These are phyloP conservation scores for Sporormia fimetaria DNA, from an alignment of 495 filamentous ascomycete genomes.

Conservation along the genomic window DNA sequence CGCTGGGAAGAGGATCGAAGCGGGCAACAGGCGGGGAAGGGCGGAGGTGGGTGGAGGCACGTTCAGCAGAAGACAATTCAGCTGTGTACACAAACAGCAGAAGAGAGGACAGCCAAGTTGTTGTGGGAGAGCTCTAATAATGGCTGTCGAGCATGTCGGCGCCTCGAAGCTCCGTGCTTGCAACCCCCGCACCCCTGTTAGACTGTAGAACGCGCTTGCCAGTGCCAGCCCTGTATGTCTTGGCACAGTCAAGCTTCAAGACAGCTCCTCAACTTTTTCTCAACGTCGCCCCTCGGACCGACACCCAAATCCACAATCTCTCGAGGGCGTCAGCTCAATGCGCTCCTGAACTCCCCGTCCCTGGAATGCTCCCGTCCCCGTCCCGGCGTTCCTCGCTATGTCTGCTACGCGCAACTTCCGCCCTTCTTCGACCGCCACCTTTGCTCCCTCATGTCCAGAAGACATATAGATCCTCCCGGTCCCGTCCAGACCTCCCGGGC, in stretches of 20 bases:
- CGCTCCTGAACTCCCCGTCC: no score
- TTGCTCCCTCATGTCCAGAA: constrained; percentile 12
- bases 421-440: neutral
- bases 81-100: no score
- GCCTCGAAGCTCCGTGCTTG: no score
- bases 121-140: neutral
- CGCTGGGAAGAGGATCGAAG: neutral
- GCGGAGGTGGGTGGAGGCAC: neutral
- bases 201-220: no score
- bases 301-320: neutral
- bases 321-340: neutral
- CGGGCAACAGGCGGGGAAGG: neutral
- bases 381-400: constrained; percentile 14
- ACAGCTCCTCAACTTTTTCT: no score
- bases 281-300: neutral
- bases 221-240: no score
- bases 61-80: neutral
- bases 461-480: neutral
- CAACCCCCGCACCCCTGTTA: no score
- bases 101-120: neutral
- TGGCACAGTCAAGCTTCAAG: no score
- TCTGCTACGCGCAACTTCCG: constrained; percentile 12
- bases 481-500: neutral
- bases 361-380: constrained; percentile 13
- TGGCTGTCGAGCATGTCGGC: constrained; percentile 1